Evolutionary conservation across 139 green algal genomes (phyloP).

Genomic region (Chlamydomonas incerta): DNA sequence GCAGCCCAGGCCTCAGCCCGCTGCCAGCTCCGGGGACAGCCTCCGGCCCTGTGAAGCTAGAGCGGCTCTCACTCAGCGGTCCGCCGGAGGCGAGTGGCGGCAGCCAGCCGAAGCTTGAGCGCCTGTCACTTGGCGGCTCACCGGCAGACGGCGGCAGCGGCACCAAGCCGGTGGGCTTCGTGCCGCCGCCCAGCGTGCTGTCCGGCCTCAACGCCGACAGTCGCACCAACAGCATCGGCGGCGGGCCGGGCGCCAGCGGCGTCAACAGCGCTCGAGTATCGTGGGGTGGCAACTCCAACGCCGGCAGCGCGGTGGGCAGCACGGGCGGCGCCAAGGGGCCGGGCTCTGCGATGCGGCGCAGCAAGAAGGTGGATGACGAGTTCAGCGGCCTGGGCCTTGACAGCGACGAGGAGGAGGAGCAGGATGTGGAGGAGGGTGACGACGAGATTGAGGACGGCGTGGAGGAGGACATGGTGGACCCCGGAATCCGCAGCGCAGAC

Average conservation of each 20-base stretch:
- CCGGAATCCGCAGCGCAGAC: background rate
- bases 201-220: background rate
- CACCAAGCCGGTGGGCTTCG: background rate
- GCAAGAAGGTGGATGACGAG: slow-evolving; percentile 38
- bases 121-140: background rate
- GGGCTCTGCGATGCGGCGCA: background rate
- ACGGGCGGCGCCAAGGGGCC: background rate
- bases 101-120: background rate
- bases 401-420: slow-evolving; percentile 4
- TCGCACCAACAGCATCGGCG: background rate
- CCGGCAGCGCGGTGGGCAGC: background rate
- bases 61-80: background rate
- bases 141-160: too few relatives aligned
- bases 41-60: too few relatives aligned
- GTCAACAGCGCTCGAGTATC: background rate
- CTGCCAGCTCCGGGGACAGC: too few relatives aligned
- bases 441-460: slow-evolving; percentile 20
- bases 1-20: background rate
- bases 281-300: background rate
- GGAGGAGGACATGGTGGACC: background rate
- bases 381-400: background rate
- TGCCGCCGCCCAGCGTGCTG: background rate
- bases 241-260: background rate
- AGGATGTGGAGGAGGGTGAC: background rate
- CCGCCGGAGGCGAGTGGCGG: background rate